Base-by-base conservation (phyloP, 2,329 filamentous ascomycete genomes). In the Thelonectria olida region DNA sequence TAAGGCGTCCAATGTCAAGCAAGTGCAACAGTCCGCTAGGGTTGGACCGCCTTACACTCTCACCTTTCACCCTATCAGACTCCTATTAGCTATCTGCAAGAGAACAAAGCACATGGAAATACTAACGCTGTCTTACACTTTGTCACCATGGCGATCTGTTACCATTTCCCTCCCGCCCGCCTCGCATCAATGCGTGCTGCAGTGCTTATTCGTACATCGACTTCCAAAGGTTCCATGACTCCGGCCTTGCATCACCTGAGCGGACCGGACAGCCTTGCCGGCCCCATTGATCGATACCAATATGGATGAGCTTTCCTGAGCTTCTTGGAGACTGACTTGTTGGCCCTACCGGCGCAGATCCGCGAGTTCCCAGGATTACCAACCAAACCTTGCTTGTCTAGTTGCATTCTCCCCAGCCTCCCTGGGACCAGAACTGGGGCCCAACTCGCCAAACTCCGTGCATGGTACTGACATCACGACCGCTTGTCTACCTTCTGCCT, bases 391-490 rank as follows among this genome's bases (percentile, higher is more conserved):
- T 70, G 65, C 56, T 51, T 42, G 48, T 54, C 61, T 41, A 68
- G 45, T 54, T 56, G 58, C 57, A 48, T 28, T 52, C 45, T 56
- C 60, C 57, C 56, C 23, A 38, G 19, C 55, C 58, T 61, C 56
- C 61, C 58, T 58, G 61, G 51, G 25, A 42, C 25, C 9, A 5
- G 63, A 51, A 17, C 66, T 44, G 45, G 53, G 27, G 57, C 48
- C 54, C 41, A 55, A 51, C 47, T 66, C 54, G 66, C 59, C 55
- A 62, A 68, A 54, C 61, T 66, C 59, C 63, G 57, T 68, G 67
- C 68, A 69, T 69, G 65, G 63, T 69, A 55, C 63, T 69, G 68
- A 65, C 68, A 69, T 69, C 65, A 63, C 67, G 54, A 17, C 36
- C 52, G 28, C 28, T 56, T 49, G 51, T 23, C 31, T 45, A 23